phyloP scores from a whole-genome alignment of 2,329 filamentous ascomycete genomes.

The Epichloe sibirici region DNA sequence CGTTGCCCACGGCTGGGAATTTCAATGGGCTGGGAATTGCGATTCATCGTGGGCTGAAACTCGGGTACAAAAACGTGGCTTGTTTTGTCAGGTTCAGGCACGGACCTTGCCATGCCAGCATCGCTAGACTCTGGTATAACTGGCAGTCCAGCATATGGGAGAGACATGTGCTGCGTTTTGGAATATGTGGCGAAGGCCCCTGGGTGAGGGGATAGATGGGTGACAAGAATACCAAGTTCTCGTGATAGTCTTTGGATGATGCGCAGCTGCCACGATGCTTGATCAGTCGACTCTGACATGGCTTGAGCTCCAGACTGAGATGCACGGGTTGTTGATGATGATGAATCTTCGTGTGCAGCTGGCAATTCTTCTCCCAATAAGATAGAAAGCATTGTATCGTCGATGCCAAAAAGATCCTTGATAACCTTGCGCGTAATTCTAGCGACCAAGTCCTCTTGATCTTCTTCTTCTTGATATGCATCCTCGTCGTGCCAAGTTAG shows the following conservation, averaged over 20 bases:
- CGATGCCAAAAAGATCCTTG: slow-evolving; percentile 79
- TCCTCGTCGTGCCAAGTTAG: slow-evolving; percentile 43
- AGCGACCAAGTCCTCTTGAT: slow-evolving; percentile 62
- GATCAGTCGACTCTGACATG: slow-evolving; percentile 20
- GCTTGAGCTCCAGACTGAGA: slow-evolving; percentile 20
- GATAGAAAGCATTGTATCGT: slow-evolving; percentile 71
- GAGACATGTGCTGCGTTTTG: slow-evolving; percentile 47
- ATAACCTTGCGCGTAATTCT: slow-evolving; percentile 78
- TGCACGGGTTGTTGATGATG: slow-evolving; percentile 35
- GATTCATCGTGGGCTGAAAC: slow-evolving; percentile 36
- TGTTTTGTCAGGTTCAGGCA: slow-evolving; percentile 11
- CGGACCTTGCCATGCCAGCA: slow-evolving; percentile 17
- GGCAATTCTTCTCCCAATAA: slow-evolving; percentile 74
- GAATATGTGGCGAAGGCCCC: slow-evolving; percentile 79
- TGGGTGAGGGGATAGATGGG: slow-evolving; percentile 68
- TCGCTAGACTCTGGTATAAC: slow-evolving; percentile 42
- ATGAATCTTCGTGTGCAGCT: slow-evolving; percentile 32
- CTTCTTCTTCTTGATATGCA: slow-evolving; percentile 29
- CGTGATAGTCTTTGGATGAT: slow-evolving; percentile 74
- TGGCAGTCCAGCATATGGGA: slow-evolving; percentile 70
- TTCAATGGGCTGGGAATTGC: slow-evolving; percentile 23
- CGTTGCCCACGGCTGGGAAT: slow-evolving; percentile 19
- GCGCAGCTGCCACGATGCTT: slow-evolving; percentile 58
- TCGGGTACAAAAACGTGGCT: slow-evolving; percentile 20
- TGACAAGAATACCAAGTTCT: slow-evolving; percentile 74